Evolutionary conservation across 1,284 basidiomycete species (phyloP).

Genomic region (Tilletia indica): DNA sequence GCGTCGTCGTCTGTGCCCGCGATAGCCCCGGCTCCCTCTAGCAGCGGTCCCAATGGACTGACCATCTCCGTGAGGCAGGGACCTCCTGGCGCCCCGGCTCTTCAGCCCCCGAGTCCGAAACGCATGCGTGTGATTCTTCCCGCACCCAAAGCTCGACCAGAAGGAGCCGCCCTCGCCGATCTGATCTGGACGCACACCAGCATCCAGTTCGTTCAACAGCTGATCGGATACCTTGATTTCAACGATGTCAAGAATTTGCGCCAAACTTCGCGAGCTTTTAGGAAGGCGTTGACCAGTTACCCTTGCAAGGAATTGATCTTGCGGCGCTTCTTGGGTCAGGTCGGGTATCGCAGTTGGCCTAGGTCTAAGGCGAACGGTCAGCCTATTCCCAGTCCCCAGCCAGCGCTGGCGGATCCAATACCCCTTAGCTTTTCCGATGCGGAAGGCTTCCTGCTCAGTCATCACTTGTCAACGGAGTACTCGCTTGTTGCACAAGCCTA

Average conservation of each 20-base stretch:
- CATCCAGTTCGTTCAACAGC: slow-evolving; percentile 35
- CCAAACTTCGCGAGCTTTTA: slow-evolving; percentile 41
- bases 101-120: not conserved
- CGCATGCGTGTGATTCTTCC: not conserved
- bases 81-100: too few relatives aligned
- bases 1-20: not conserved
- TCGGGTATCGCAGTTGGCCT: slow-evolving; percentile 46
- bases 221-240: slow-evolving; percentile 44
- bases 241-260: slow-evolving; percentile 46
- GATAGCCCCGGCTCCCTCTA: too few relatives aligned
- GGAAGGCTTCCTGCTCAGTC: slow-evolving; percentile 49
- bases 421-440: slow-evolving; percentile 44
- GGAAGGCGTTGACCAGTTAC: slow-evolving; percentile 32
- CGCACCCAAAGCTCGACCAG: not conserved
- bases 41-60: too few relatives aligned
- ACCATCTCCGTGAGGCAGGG: too few relatives aligned
- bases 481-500: slow-evolving; percentile 39
- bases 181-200: slow-evolving; percentile 43
- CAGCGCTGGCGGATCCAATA: slow-evolving; percentile 36
- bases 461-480: slow-evolving; percentile 44
- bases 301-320: slow-evolving; percentile 42
- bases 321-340: slow-evolving; percentile 39
- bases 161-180: slow-evolving; percentile 30
- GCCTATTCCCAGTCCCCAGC: slow-evolving; percentile 13
- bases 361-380: slow-evolving; percentile 16